Evolutionary conservation across 805 yeast genomes (phyloP), one percentile per base, ranked within the genome.

Genomic region (Kuraishia molischiana): DNA sequence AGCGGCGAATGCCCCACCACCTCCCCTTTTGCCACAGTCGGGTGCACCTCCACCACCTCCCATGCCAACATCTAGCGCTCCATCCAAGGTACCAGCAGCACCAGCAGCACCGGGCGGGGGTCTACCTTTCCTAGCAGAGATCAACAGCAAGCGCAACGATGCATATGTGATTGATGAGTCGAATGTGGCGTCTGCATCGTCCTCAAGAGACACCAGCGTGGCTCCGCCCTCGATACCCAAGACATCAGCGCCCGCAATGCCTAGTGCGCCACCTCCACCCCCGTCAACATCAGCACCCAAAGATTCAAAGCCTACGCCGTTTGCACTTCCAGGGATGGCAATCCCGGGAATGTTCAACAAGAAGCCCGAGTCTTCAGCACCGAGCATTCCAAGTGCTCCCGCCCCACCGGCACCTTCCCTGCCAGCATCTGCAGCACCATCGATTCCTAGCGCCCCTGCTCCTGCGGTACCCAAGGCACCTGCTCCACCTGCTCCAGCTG

Each of bases 61-160:
- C 4, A 24, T 37, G 11, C 44, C 46, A 22, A 22, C 10, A 8
- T 8, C 13, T 4, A 14, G 40, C 13, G 35, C 50, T 4, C 41
- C 41, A 17, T 34, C 35, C 18, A 24, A 28, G 5, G 15, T 29
- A 28, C 19, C 29, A 10, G 11, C 34, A 4, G 4, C 24, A 14
- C 34, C 34, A 31, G n/a, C 11, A 20, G 34, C 19, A 3, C 15
- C 34, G n/a, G 49, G 53, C 9, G 70, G 68, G 3, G 66, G 70
- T 1, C 49, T 70, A 14, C 77, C 77, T 3, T 71, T 72, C 48
- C 54, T 72, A 10, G 66, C 70, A 3, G 70, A 72, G 41, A 72
- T 72, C 38, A 70, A 69, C 46, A 64, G 61, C 24, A 64, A 66
- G 43, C 58, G 77, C 43, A 70, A 66, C 40, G 74, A 69, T 28